Evolutionary conservation across 2,329 filamentous ascomycete genomes (phyloP).

Genomic region (Lachnellula arida): DNA sequence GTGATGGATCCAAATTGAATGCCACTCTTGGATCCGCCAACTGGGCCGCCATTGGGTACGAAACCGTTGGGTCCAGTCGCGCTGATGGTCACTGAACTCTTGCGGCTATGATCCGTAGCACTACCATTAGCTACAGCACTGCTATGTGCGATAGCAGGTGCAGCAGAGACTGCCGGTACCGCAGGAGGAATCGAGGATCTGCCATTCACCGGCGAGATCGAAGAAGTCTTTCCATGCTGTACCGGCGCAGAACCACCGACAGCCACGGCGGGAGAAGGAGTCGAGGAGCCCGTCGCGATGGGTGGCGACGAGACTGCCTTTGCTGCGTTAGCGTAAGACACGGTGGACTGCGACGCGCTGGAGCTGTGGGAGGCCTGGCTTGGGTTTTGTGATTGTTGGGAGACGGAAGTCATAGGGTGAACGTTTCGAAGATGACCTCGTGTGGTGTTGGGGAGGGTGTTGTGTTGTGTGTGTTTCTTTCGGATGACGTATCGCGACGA

Average conservation of each 20-base stretch:
- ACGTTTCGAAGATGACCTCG: conserved; percentile 25
- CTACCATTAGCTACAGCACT: conserved; percentile 65
- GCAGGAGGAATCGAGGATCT: conserved; percentile 66
- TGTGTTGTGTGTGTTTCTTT: conserved; percentile 2
- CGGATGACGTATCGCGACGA: conserved; percentile 30
- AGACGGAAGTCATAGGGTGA: conserved; percentile 34
- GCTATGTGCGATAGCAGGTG: conserved; percentile 58
- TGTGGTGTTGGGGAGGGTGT: conserved; percentile 13
- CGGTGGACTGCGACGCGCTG: conserved; percentile 49
- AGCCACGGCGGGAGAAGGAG: conserved; percentile 49
- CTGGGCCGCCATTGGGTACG: conserved; percentile 70
- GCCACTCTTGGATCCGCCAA: conserved; percentile 53
- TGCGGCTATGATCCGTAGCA: conserved; percentile 69
- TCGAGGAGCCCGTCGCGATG: conserved; percentile 54
- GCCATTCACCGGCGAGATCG: conserved; percentile 81
- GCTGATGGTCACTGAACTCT: conserved; percentile 88
- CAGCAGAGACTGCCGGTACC: conserved; percentile 51
- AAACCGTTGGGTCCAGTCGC: conserved; percentile 73
- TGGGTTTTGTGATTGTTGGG: conserved; percentile 29
- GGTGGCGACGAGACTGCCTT: conserved; percentile 57
- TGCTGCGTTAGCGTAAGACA: conserved; percentile 65
- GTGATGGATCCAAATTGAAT: conserved; percentile 79
- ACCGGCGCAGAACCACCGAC: conserved; percentile 49
- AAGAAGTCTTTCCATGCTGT: conserved; percentile 59
- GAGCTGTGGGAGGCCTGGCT: conserved; percentile 50